Base-by-base conservation (phyloP, 495 filamentous ascomycete species). In the Bathelium albidoporum region DNA sequence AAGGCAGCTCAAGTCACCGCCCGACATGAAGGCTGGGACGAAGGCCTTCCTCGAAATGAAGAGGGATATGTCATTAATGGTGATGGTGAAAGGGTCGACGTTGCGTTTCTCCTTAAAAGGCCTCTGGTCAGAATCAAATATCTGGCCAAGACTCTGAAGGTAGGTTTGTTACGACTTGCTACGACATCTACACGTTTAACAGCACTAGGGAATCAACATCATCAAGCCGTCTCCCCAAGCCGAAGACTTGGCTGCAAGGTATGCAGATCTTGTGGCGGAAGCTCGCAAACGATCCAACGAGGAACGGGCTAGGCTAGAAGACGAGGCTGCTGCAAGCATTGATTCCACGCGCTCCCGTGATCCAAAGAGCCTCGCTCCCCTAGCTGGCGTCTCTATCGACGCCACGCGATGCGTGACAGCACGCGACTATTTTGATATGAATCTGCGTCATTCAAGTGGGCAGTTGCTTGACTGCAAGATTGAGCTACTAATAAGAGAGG, bases 21-120 rank as follows among this genome's bases (percentile, higher is more conserved):
- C 58, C 79, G 75, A 43, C 20, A 20, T 43, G 49, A 9, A 55
- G 32, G 49, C 16, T 77, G 88, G 32, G 79, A 89, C 65, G 82
- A 88, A 69, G 85, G 86, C 24, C 77, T 94, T 74, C 85, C 87
- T 55, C 80, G 86, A 59, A 89, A 95, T 66, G 84, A 86, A 63
- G 82, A 90, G 61, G 91, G 90, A 11, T 88, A 93, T 71, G 78
- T 95, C 3, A 75, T 93, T 41, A 83, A 87, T 53, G 82, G 82
- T 39, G 81, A 94, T 61, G 93, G 91, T 0, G 91, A 96, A 72
- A 87, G 88, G 59, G 94, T 96, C 58, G 93, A 97, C 76, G 94
- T 99, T 62, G 94, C 92, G 12, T 95, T 90, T 71, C 76, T 99
- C 22, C 79, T 97, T 44, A 97, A 95, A 73, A 80, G 92, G 59